phyloP scores from a whole-genome alignment of 2,329 filamentous ascomycete genomes.

The Xylariaceae sp. region DNA sequence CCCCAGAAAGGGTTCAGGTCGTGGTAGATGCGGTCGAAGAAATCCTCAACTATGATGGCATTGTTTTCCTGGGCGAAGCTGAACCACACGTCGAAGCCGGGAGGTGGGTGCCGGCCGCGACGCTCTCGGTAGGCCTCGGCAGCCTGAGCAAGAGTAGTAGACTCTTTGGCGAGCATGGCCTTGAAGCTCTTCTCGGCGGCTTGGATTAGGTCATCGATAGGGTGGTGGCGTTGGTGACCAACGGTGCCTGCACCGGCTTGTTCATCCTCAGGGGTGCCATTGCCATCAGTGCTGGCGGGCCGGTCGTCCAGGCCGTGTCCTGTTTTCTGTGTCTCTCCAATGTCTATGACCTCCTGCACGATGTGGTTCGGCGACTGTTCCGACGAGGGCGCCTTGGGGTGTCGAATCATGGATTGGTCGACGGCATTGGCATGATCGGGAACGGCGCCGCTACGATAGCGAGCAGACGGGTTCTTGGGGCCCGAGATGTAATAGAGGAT shows the following conservation, averaged over 20 bases:
- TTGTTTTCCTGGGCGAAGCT: constrained; percentile 41
- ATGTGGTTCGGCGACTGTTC: constrained; percentile 15
- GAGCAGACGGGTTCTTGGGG: constrained; percentile 14
- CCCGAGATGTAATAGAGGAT: constrained; percentile 35
- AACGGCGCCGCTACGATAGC: constrained; percentile 12
- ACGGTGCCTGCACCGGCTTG: neutral
- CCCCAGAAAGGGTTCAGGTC: constrained; percentile 54
- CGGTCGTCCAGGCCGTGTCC: neutral
- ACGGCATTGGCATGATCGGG: constrained; percentile 13
- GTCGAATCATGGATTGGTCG: constrained; percentile 17
- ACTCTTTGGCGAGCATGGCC: constrained; percentile 39
- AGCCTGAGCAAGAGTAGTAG: constrained; percentile 41
- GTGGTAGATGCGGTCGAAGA: constrained; percentile 52
- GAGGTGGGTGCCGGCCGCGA: constrained; percentile 47
- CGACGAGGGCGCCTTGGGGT: constrained; percentile 14
- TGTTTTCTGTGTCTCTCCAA: neutral
- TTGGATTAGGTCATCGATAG: constrained; percentile 44
- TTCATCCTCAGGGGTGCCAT: no score
- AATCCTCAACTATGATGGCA: constrained; percentile 44
- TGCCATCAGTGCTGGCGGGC: neutral
- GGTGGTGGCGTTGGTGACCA: constrained; percentile 31
- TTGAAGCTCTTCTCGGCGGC: constrained; percentile 39
- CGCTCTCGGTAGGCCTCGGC: constrained; percentile 44
- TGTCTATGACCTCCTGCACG: constrained; percentile 1
- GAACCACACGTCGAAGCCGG: constrained; percentile 47